phyloP scores from a whole-genome alignment of 163 green algal species.

The Scenedesmus sp. region DNA sequence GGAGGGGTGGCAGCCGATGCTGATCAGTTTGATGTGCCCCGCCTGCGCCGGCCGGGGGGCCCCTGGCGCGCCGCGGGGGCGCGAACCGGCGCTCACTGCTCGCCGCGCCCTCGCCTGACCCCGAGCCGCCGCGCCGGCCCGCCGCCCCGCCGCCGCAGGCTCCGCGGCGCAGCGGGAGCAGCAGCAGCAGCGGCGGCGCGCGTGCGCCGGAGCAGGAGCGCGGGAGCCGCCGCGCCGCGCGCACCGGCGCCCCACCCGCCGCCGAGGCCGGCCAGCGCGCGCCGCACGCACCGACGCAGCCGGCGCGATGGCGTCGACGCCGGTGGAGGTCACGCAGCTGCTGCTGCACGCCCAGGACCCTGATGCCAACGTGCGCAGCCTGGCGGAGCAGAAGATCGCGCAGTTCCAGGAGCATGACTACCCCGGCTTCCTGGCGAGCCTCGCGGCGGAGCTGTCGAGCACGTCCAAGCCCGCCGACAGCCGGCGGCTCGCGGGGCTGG shows the following conservation, averaged over 20 bases:
- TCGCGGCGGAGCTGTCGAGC: slow-evolving; percentile 85
- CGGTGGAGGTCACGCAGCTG: slow-evolving; percentile 52
- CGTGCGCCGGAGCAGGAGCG: background rate
- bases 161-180: background rate
- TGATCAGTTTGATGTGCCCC: background rate
- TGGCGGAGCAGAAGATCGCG: slow-evolving; percentile 85
- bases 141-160: no score
- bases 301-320: slow-evolving; percentile 12
- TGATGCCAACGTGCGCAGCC: slow-evolving; percentile 71
- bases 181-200: background rate
- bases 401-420: slow-evolving; percentile 86
- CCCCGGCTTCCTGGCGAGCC: slow-evolving; percentile 74
- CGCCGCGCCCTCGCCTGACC: no score
- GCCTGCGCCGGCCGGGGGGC: background rate
- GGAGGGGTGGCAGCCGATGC: no score
- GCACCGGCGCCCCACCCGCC: no score
- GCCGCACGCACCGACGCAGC: no score
- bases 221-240: background rate
- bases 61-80: background rate
- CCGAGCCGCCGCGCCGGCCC: no score
- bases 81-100: no score
- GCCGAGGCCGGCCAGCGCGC: no score
- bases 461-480: slow-evolving; percentile 76
- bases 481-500: slow-evolving; percentile 87
- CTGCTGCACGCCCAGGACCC: slow-evolving; percentile 54